Conservation (phyloP, 768 basidiomycete genomes). For the Auricularia auricula-judae region DNA sequence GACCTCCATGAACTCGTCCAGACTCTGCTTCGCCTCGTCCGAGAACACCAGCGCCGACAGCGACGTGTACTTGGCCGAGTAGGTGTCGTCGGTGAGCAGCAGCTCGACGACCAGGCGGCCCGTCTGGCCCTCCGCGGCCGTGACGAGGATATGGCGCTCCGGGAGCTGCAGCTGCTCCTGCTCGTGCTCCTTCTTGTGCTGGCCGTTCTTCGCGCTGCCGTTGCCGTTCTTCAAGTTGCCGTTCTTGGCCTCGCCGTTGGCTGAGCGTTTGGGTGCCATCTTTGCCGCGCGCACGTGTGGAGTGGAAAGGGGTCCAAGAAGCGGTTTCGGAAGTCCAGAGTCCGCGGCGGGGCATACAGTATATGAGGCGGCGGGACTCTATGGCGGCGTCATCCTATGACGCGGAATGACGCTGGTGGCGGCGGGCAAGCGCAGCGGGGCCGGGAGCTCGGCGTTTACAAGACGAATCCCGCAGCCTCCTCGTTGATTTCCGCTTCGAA, state of each 20-base stretch:
- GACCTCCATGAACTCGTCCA: slow-evolving; percentile 10
- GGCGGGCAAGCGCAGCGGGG: too few species aligned
- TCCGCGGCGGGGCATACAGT: background rate
- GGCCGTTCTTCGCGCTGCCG: background rate
- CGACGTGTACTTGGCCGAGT: slow-evolving; percentile 11
- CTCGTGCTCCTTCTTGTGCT: background rate
- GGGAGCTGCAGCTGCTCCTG: background rate
- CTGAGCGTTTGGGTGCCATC: background rate
- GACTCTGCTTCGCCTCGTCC: slow-evolving; percentile 9
- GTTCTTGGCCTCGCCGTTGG: background rate
- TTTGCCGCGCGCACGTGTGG: background rate
- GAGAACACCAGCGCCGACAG: slow-evolving; percentile 15
- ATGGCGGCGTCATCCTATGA: background rate
- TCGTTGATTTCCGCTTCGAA: too few species aligned
- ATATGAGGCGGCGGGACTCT: background rate
- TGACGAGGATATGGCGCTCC: slow-evolving; percentile 17
- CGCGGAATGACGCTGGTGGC: too few species aligned
- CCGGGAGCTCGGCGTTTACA: too few species aligned
- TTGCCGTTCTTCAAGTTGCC: too few species aligned
- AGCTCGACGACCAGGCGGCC: slow-evolving; percentile 19
- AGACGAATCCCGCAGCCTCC: too few species aligned
- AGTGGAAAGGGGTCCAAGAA: background rate
- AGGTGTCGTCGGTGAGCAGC: slow-evolving; percentile 15
- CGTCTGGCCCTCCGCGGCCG: slow-evolving; percentile 22
- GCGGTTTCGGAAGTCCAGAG: background rate